Conservation (phyloP, 2,329 filamentous ascomycete species). For the Pyricularia sp. region DNA sequence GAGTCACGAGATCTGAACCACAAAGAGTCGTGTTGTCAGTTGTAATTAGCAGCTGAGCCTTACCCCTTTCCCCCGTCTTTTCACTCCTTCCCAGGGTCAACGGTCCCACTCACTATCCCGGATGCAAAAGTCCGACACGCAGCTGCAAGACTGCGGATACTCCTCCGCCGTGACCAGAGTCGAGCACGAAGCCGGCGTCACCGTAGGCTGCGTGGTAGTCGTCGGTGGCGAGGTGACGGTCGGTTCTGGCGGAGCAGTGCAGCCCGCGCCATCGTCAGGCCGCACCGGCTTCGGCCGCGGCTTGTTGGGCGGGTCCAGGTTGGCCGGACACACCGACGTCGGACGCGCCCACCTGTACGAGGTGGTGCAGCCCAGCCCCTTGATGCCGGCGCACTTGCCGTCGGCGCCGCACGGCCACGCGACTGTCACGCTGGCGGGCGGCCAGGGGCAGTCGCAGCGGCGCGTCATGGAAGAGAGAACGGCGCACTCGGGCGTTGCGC, state of each 20-base stretch:
- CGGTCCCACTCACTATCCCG: constrained; percentile 4
- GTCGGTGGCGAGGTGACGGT: neutral
- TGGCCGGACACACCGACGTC: neutral
- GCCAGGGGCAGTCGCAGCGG: constrained; percentile 5
- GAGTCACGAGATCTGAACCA: constrained; percentile 5
- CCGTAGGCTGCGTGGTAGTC: neutral
- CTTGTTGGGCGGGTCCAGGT: neutral
- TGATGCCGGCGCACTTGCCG: neutral
- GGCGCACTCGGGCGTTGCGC: constrained; percentile 2
- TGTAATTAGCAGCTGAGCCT: neutral
- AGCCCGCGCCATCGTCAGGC: neutral
- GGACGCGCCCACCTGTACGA: constrained; percentile 3
- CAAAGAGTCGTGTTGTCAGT: neutral
- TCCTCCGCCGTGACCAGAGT: constrained; percentile 5
- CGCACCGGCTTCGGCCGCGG: neutral
- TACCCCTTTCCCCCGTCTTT: neutral
- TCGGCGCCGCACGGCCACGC: constrained; percentile 2
- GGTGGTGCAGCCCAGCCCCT: constrained; percentile 2
- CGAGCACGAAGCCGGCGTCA: constrained; percentile 3
- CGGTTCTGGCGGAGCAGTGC: neutral
- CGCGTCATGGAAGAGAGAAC: constrained; percentile 3
- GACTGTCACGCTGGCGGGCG: constrained; percentile 4
- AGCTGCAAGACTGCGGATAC: constrained; percentile 3
- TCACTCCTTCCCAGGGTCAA: neutral
- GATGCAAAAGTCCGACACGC: constrained; percentile 4